Evolutionary conservation across 495 filamentous ascomycete species (phyloP), one percentile per base, ranked within the genome.

Genomic region (Chaetomium tenue): DNA sequence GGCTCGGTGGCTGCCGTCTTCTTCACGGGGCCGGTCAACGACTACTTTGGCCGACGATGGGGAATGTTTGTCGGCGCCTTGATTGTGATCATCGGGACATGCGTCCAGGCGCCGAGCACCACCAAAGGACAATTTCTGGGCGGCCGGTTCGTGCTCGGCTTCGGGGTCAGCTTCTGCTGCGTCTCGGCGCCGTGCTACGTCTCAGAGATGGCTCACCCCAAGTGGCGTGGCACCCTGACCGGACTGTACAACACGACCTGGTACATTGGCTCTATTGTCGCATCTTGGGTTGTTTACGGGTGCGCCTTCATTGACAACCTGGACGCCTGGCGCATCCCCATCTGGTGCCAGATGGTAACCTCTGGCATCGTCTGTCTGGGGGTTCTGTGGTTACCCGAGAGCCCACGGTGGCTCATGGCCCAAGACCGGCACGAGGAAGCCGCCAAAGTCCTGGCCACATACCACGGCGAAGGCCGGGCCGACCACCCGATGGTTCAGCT

Each of bases 121-220:
- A 65, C 52, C 70, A 55, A 60, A 65, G 70, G 70, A 42, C 81
- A 74, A 66, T 91, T 92, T 70, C 86, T 91, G 72, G 88, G 79
- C 22, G 90, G 89, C n/a, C 86, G 90, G 8, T 92, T 92, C 74
- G 68, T 91, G 16, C 81, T 92, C 18, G 89, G 89, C 0, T 89
- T 92, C 64, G 89, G 90, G 13, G 87, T 90, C 40, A 83, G 82
- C 11, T 86, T 90, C 39, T 81, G 82, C 48, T 81, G 84, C 50
- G 83, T 87, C n/a, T 89, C 89, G 11, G 89, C 86, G 0, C 90
- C 90, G 0, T 82, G 85, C 12, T 92, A 91, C 66, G 86, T 90
- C 40, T 84, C 86, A 2, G 90, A 92, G 73, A 86, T 91, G 69
- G 83, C 87, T 12, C 89, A 91, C 65, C 89, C 90, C 3, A 83